Conservation (phyloP, 805 yeast species). For the Starmerella davenportii region DNA sequence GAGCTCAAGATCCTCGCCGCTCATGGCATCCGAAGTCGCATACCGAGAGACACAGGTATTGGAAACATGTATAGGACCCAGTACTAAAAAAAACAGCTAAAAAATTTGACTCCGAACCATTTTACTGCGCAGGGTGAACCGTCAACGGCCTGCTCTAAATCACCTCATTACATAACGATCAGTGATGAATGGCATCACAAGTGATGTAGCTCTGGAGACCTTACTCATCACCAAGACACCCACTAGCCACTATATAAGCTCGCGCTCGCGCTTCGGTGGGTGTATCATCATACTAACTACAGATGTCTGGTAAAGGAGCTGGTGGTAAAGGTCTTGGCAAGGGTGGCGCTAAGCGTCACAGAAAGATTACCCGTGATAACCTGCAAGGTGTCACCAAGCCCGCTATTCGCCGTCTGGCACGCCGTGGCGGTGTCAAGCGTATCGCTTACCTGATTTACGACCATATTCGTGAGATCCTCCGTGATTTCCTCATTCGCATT, state of each 20-base stretch:
- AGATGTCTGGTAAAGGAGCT: conserved; percentile 98
- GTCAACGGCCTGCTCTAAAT: no score
- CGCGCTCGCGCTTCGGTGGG: not conserved
- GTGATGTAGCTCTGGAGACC: conserved; percentile 5
- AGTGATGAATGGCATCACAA: conserved; percentile 11
- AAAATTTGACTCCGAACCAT: no score
- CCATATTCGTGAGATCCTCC: conserved; percentile 93
- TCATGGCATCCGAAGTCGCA: no score
- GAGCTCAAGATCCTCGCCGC: no score
- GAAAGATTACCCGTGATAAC: conserved; percentile 98
- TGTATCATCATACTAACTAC: conserved; percentile 14
- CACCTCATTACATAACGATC: conserved; percentile 10
- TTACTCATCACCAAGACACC: conserved; percentile 8
- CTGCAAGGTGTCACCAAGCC: conserved; percentile 99
- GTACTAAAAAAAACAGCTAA: no score
- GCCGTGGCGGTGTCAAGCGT: conserved; percentile 99
- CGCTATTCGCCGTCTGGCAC: conserved; percentile 98
- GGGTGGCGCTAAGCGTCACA: conserved; percentile 99
- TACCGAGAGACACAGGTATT: no score
- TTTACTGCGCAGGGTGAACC: no score
- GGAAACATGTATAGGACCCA: no score
- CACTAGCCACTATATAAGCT: conserved; percentile 9
- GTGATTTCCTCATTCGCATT: conserved; percentile 89
- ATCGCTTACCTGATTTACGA: conserved; percentile 96
- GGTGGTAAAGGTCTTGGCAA: conserved; percentile 99